phyloP scores from a whole-genome alignment of 192 early-diverging fungal genomes.

The Lobosporangium transversale region DNA sequence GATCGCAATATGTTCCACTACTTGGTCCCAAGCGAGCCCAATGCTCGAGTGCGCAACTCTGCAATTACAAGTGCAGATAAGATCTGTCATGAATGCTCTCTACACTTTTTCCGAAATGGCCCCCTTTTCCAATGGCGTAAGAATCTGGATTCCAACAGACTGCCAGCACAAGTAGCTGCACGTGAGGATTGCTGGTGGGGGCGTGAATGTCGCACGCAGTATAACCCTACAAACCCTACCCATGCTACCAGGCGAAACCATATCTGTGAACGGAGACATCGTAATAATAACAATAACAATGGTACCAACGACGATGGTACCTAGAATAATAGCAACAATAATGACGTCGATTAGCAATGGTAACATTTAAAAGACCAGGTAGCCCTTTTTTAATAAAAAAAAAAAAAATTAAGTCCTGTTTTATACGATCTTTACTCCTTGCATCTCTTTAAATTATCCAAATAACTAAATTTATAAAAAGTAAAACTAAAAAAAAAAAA shows the following conservation, averaged over 20 bases:
- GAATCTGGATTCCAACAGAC: neutral
- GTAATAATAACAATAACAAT: too few relatives aligned
- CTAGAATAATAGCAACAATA: too few relatives aligned
- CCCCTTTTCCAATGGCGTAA: conserved; percentile 47
- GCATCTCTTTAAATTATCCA: too few relatives aligned
- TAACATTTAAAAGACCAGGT: too few relatives aligned
- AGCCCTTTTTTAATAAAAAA: too few relatives aligned
- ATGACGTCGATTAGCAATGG: too few relatives aligned
- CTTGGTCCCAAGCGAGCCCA: neutral
- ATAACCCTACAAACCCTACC: neutral
- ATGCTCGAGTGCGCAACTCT: neutral
- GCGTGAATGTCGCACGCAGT: conserved; percentile 40
- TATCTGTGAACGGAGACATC: conserved; percentile 31
- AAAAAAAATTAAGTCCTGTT: too few relatives aligned
- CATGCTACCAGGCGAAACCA: conserved; percentile 42
- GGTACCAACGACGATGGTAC: too few relatives aligned
- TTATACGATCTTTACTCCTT: too few relatives aligned
- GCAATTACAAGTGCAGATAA: conserved; percentile 9
- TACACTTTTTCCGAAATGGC: conserved; percentile 23
- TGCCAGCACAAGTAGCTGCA: conserved; percentile 3
- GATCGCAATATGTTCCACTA: conserved; percentile 19
- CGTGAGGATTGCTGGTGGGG: conserved; percentile 41
- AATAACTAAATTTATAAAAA: too few relatives aligned
- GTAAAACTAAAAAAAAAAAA: too few relatives aligned
- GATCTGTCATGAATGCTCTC: conserved; percentile 9